phyloP scores from a whole-genome alignment of 108 stramenopile genomes.

The Cylindrotheca closterium region DNA sequence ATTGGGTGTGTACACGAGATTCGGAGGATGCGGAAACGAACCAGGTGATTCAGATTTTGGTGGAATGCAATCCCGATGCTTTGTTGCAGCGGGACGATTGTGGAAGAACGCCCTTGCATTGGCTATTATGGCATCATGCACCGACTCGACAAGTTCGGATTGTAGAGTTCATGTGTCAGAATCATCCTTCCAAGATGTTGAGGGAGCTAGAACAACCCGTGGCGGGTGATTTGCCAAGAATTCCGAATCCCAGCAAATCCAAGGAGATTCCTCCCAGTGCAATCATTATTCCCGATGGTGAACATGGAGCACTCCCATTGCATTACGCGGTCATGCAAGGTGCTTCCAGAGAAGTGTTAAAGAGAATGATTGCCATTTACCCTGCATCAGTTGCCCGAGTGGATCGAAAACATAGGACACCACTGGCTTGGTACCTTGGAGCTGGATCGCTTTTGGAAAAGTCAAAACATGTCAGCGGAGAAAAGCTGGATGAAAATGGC shows the following conservation, averaged over 20 bases:
- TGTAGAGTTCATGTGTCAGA: slow-evolving; percentile 38
- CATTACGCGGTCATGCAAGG: slow-evolving; percentile 63
- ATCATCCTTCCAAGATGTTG: slow-evolving; percentile 18
- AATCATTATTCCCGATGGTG: slow-evolving; percentile 42
- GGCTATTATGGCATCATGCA: slow-evolving; percentile 58
- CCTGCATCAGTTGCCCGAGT: slow-evolving; percentile 24
- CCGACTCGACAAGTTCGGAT: slow-evolving; percentile 35
- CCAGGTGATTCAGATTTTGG: slow-evolving; percentile 34
- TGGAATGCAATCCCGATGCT: slow-evolving; percentile 35
- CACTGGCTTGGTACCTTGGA: slow-evolving; percentile 56
- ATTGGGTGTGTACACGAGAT: slow-evolving; percentile 38
- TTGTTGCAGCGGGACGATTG: slow-evolving; percentile 44
- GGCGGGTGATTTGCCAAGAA: slow-evolving; percentile 29
- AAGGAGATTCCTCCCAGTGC: slow-evolving; percentile 33
- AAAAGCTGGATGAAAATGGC: slow-evolving; percentile 40
- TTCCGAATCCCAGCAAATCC: slow-evolving; percentile 26
- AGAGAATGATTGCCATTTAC: slow-evolving; percentile 31
- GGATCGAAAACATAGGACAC: slow-evolving; percentile 44
- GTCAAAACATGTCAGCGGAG: slow-evolving; percentile 40
- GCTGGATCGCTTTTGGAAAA: slow-evolving; percentile 41
- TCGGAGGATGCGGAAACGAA: slow-evolving; percentile 36
- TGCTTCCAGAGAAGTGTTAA: slow-evolving; percentile 37
- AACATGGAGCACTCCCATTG: slow-evolving; percentile 50
- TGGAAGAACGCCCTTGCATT: slow-evolving; percentile 70
- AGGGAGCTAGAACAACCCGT: slow-evolving; percentile 22